A percentile compares a stretch with the other conserved stretches of the same genome.
phyloP scores from a whole-genome alignment of 1,284 basidiomycete species.

The Pyrrhoderma lamaoense region DNA sequence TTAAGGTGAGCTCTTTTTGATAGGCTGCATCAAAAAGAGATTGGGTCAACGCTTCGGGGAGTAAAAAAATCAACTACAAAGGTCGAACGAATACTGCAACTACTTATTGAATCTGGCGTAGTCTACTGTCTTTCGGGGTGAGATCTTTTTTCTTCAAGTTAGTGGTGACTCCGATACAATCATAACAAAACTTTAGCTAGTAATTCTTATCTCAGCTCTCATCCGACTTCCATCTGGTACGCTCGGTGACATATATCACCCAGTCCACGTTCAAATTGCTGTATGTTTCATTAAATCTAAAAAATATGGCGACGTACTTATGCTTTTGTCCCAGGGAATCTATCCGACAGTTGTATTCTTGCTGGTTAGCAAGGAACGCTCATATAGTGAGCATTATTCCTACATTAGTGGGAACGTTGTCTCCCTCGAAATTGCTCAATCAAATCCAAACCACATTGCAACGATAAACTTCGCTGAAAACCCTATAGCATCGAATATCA shows the following conservation, averaged over 20 bases:
- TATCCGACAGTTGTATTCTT: slow-evolving; percentile 3
- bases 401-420: no score
- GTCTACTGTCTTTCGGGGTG: slow-evolving; percentile 6
- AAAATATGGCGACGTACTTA: background rate
- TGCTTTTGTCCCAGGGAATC: background rate
- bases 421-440: no score
- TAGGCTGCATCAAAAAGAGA: background rate
- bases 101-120: slow-evolving; percentile 5
- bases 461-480: no score
- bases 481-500: no score
- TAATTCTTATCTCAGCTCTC: background rate
- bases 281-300: background rate
- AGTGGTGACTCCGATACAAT: background rate
- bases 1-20: background rate
- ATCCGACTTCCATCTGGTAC: slow-evolving; percentile 1
- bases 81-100: slow-evolving; percentile 5
- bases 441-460: no score
- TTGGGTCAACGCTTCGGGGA: background rate
- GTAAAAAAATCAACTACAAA: background rate
- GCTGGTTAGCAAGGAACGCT: slow-evolving; percentile 3
- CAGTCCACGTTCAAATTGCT: slow-evolving; percentile 7
- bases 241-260: slow-evolving; percentile 1
- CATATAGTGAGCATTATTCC: no score
- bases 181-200: background rate
- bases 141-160: background rate